Percentiles rank a stretch among this genome's conserved stretches.
phyloP scores from a whole-genome alignment of 495 filamentous ascomycete genomes.

The Parmelia sp. region DNA sequence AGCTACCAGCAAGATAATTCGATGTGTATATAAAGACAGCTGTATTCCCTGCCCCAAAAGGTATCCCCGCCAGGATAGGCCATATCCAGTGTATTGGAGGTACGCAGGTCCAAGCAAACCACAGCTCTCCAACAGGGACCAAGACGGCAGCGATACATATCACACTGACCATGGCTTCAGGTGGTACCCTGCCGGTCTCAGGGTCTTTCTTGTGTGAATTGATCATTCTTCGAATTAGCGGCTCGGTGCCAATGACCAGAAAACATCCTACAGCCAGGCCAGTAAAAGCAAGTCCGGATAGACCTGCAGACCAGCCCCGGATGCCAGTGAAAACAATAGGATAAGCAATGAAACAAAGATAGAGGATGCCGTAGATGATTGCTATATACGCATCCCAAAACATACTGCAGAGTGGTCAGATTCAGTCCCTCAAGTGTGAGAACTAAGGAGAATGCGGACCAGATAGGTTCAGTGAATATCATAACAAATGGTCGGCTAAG shows the following conservation, averaged over 20 bases:
- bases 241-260: conserved; percentile 59
- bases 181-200: conserved; percentile 56
- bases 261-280: conserved; percentile 68
- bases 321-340: conserved; percentile 69
- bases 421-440: not conserved
- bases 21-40: conserved; percentile 72
- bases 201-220: conserved; percentile 63
- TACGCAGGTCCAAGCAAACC: conserved; percentile 75
- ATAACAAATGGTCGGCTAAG: conserved; percentile 72
- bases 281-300: conserved; percentile 65
- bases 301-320: conserved; percentile 62
- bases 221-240: conserved; percentile 65
- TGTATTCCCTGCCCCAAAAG: conserved; percentile 72
- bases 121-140: conserved; percentile 64
- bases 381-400: conserved; percentile 75
- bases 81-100: conserved; percentile 69
- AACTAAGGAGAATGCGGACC: conserved; percentile 37
- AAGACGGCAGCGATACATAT: conserved; percentile 64
- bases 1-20: conserved; percentile 71
- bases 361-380: conserved; percentile 63
- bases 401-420: conserved; percentile 36
- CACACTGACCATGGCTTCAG: conserved; percentile 68
- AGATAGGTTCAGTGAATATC: conserved; percentile 75
- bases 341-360: conserved; percentile 78
- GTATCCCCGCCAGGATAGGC: conserved; percentile 69